Percentiles rank a stretch among this genome's conserved stretches.
Evolutionary conservation across 306 rosid genomes (phyloP).

Genomic region (Benincasa hispida): DNA sequence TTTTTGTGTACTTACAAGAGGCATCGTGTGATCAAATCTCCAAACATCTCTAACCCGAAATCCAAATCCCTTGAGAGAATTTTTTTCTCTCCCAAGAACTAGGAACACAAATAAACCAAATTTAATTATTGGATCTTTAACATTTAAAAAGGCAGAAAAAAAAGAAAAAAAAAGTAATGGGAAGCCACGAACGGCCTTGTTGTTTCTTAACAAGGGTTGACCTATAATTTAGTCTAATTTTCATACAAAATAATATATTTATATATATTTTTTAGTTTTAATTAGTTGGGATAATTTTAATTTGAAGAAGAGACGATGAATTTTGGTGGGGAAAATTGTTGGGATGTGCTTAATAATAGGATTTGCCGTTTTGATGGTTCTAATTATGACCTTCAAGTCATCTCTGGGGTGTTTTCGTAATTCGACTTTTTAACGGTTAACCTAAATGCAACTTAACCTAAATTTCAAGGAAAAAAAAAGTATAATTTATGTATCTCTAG

Average conservation of each 20-base stretch:
- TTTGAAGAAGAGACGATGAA: background rate
- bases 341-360: background rate
- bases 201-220: background rate
- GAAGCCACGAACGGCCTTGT: background rate
- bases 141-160: background rate
- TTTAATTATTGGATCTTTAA: background rate
- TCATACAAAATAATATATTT: no score
- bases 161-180: background rate
- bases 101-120: background rate
- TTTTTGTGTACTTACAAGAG: slow-evolving; percentile 30
- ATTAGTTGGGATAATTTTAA: background rate
- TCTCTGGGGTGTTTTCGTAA: background rate
- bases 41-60: slow-evolving; percentile 41
- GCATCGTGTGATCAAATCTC: slow-evolving; percentile 46
- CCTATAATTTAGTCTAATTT: background rate
- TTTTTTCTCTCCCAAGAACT: background rate
- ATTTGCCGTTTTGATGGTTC: background rate
- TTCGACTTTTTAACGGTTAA: background rate
- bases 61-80: background rate
- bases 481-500: no score
- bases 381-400: background rate
- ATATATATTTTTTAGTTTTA: background rate
- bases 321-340: background rate
- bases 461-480: no score
- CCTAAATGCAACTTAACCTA: no score